Evolutionary conservation across 495 filamentous ascomycete genomes (phyloP).

Genomic region (Wilcoxina mikolae): DNA sequence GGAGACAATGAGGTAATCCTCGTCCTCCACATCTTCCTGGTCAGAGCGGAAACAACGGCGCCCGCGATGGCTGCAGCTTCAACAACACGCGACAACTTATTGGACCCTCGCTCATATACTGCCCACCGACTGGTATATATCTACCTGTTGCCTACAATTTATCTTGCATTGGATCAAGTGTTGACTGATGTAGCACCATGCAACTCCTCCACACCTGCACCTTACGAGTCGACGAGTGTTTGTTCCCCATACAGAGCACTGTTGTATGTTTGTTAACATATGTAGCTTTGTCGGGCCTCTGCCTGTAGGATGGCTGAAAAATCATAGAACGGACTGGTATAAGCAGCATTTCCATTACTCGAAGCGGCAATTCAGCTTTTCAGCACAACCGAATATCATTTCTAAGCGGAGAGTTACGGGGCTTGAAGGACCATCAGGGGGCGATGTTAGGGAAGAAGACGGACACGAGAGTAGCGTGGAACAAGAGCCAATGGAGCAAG

Average conservation of each 20-base stretch:
- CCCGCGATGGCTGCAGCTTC: background rate
- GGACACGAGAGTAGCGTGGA: background rate
- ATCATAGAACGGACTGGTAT: conserved; percentile 25
- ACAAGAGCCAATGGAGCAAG: no score
- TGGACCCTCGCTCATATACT: conserved; percentile 24
- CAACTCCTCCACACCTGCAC: conserved; percentile 24
- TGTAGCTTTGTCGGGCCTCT: conserved; percentile 26
- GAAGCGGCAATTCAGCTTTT: conserved; percentile 12
- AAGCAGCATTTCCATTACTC: conserved; percentile 24
- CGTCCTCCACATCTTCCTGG: no score
- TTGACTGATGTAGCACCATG: conserved; percentile 19
- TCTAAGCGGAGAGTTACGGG: background rate
- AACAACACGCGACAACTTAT: background rate
- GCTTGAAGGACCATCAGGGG: conserved; percentile 5
- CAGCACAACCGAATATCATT: conserved; percentile 1
- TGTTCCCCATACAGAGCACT: background rate
- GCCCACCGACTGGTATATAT: conserved; percentile 23
- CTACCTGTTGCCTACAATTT: background rate
- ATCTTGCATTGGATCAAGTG: background rate
- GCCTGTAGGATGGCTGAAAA: conserved; percentile 24
- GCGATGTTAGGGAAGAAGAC: background rate
- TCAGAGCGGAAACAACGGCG: background rate
- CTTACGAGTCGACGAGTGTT: conserved; percentile 25
- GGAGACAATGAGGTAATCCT: no score
- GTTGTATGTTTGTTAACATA: no score